These are phyloP conservation scores for Neonectria hederae DNA, from an alignment of 2,329 filamentous ascomycete species.

Conservation along the genomic window DNA sequence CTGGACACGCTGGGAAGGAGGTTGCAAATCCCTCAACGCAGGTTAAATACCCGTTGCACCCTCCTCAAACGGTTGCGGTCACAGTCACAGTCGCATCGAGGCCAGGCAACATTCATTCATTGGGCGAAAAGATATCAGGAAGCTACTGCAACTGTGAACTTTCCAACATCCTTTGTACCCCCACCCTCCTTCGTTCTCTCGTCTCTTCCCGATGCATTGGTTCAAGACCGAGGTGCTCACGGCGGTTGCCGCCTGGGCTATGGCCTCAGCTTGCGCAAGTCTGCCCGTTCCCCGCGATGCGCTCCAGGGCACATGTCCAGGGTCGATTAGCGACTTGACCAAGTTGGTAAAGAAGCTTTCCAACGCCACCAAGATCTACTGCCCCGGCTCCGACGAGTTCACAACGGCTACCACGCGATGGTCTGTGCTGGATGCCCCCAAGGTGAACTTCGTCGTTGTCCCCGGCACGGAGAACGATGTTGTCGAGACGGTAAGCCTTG, in stretches of 20 bases:
- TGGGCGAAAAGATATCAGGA: neutral
- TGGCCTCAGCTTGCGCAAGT: conserved; percentile 33
- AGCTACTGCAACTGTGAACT: neutral
- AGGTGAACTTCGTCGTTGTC: conserved; percentile 56
- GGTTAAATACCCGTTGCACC: conserved; percentile 29
- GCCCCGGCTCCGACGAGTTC: conserved; percentile 53
- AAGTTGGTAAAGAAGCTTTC: conserved; percentile 49
- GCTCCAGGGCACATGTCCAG: conserved; percentile 28
- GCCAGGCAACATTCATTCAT: neutral
- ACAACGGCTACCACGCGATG: conserved; percentile 52
- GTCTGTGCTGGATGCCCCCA: conserved; percentile 56
- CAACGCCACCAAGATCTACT: conserved; percentile 51
- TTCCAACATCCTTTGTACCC: neutral
- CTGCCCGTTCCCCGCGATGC: conserved; percentile 26
- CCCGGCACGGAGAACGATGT: conserved; percentile 60
- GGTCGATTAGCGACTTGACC: conserved; percentile 18
- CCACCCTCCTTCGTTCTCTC: neutral
- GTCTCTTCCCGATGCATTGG: conserved; percentile 23
- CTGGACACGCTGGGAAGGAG: neutral
- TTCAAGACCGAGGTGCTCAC: conserved; percentile 39
- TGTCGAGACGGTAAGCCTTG: conserved; percentile 52
- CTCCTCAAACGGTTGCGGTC: conserved; percentile 1
- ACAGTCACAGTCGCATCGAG: neutral
- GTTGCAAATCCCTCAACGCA: conserved; percentile 7
- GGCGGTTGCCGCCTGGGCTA: conserved; percentile 41